Evolutionary conservation across 371 early-diverging fungal species (phyloP), one percentile per base, ranked within the genome.

Genomic region (Catenaria anguillulae): DNA sequence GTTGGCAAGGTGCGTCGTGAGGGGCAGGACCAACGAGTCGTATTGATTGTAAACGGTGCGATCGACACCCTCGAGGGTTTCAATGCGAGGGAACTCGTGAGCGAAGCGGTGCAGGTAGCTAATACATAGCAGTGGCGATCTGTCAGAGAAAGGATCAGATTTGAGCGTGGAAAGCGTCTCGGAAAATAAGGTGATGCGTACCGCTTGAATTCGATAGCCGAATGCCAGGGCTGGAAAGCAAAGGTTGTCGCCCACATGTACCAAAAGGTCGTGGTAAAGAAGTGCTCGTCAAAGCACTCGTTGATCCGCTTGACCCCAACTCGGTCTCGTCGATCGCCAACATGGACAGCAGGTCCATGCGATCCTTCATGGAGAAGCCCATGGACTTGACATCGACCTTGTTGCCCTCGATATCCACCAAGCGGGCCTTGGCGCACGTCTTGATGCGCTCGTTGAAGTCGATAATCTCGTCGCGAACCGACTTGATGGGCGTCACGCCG

Each of bases 221-320:
- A 63, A 43, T 68, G 68, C 65, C 67, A 67, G 24, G 67, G 67
- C 64, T 67, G 62, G 60, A 68, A 68, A 4, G 68, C 68, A 55
- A 68, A 68, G n/a, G 63, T 68, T 24, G 65, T 63, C 23, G 60
- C 33, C 37, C 67, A 60, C 56, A 62, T 59, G 54, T 63, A 65
- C 68, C 68, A 68, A 48, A 68, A 68, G 60, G 62, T 58, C 29
- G 52, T 52, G 31, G 33, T 56, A 54, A 68, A 68, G 63, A 65
- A 68, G 29, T 54, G 63, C 33, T 31, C 61, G 13, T 62, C 36
- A 58, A 68, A 68, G 55, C 37, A 65, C 33, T 68, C 63, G 63
- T 65, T 29, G 59, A 68, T 68, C 15, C 61, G 62, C 24, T 37
- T 45, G 29, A 42, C 46, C 43, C 66, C 62, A 68, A 63, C 55